Conservation (phyloP, 2,329 filamentous ascomycete genomes). For the Albifimbria verrucaria region DNA sequence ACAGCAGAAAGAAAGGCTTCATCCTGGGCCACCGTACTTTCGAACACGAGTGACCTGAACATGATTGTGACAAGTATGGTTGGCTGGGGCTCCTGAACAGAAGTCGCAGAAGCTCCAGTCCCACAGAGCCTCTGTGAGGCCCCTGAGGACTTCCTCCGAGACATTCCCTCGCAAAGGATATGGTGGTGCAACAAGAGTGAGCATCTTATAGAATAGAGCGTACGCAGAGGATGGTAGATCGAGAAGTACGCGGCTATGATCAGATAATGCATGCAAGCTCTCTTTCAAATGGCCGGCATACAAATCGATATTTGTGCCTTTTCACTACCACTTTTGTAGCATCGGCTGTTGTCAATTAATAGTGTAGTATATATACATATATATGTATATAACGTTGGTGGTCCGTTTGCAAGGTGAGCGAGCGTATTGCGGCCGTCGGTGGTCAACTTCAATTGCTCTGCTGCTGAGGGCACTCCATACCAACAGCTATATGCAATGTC, state of each 20-base stretch:
- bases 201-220: too few species aligned
- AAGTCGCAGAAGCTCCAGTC: not conserved
- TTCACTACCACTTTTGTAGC: too few species aligned
- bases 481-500: too few species aligned
- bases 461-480: too few species aligned
- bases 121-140: not conserved
- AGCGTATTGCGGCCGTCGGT: not conserved
- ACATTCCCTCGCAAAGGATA: not conserved
- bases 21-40: not conserved
- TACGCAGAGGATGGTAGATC: too few species aligned
- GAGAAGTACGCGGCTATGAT: too few species aligned
- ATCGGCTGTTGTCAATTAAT: not conserved
- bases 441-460: not conserved
- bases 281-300: too few species aligned
- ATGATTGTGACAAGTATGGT: too few species aligned
- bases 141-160: not conserved
- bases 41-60: not conserved
- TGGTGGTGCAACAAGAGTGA: not conserved
- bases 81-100: not conserved
- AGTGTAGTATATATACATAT: not conserved
- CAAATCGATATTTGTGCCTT: too few species aligned
- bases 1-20: not conserved
- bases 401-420: too few species aligned
- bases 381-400: too few species aligned
- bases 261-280: too few species aligned